Percentiles rank a stretch among this genome's conserved stretches.
Conservation (phyloP, 179 eudicot species). For the Actinidia arguta region DNA sequence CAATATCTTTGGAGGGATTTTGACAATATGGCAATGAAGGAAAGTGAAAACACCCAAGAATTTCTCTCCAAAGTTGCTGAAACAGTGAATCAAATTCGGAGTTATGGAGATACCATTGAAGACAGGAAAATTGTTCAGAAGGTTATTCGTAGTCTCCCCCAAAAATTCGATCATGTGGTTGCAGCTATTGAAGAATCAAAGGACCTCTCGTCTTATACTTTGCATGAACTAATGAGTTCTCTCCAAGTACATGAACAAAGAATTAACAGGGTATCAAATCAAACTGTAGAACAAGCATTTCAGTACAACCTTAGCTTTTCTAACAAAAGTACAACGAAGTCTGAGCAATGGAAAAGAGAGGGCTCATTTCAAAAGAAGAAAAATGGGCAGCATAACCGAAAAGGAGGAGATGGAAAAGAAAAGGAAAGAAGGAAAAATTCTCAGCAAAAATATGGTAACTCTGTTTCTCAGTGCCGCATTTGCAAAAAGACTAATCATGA, state of each 20-base stretch:
- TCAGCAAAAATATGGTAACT: not conserved
- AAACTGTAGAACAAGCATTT: not conserved
- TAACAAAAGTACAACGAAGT: not conserved
- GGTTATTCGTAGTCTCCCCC: not conserved
- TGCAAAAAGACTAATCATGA: no score
- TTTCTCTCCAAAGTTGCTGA: slow-evolving; percentile 6
- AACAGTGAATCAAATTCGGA: not conserved
- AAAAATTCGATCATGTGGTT: not conserved
- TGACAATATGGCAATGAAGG: slow-evolving; percentile 13
- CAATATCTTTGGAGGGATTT: slow-evolving; percentile 10
- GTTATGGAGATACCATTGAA: not conserved
- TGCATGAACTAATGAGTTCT: not conserved
- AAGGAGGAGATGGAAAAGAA: no score
- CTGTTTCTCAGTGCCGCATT: no score
- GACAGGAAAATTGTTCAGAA: not conserved
- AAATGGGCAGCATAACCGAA: not conserved
- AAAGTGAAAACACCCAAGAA: not conserved
- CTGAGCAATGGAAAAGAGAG: not conserved
- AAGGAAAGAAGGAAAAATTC: not conserved
- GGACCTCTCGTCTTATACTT: not conserved
- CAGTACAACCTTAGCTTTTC: not conserved
- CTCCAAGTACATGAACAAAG: not conserved
- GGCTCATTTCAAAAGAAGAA: not conserved
- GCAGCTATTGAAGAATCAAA: not conserved
- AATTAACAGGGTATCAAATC: not conserved